These are phyloP conservation scores for Glebionis coronaria DNA, from an alignment of 129 eudicot genomes.

Conservation along the genomic window DNA sequence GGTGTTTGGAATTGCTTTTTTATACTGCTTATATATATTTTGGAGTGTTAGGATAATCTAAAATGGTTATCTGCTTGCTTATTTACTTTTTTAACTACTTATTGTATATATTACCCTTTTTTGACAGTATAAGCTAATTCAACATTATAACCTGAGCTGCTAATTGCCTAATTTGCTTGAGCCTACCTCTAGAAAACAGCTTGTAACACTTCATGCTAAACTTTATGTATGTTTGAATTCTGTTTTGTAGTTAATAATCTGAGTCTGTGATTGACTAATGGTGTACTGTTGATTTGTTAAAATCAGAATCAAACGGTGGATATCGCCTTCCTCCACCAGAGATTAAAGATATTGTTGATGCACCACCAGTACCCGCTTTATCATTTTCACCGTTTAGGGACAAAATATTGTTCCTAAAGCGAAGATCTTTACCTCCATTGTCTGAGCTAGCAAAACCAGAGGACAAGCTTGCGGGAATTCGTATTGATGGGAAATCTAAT, in stretches of 20 bases:
- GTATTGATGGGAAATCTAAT: conserved; percentile 86
- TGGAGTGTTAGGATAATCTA: too few relatives aligned
- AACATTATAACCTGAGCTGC: too few relatives aligned
- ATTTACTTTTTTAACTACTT: too few relatives aligned
- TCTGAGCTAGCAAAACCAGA: conserved; percentile 90
- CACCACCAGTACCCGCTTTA: conserved; percentile 89
- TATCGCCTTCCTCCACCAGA: conserved; percentile 90
- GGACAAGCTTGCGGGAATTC: conserved; percentile 88
- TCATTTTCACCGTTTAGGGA: conserved; percentile 90
- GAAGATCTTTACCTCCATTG: conserved; percentile 89
- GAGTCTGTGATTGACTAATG: conserved; percentile 11
- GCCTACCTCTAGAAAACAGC: too few relatives aligned
- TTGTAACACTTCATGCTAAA: too few relatives aligned
- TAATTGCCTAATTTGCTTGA: too few relatives aligned
- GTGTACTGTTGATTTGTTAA: conserved; percentile 12
- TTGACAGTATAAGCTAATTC: too few relatives aligned
- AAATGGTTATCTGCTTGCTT: too few relatives aligned
- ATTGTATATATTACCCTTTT: too few relatives aligned
- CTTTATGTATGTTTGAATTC: background rate
- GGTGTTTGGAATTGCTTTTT: too few relatives aligned
- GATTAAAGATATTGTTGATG: conserved; percentile 94
- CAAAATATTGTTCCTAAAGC: conserved; percentile 70
- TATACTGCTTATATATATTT: too few relatives aligned
- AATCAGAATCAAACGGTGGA: conserved; percentile 51
- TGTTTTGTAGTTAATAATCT: too few relatives aligned